These are phyloP conservation scores for Komagataella kurtzmanii DNA, from an alignment of 805 yeast genomes.

Conservation along the genomic window DNA sequence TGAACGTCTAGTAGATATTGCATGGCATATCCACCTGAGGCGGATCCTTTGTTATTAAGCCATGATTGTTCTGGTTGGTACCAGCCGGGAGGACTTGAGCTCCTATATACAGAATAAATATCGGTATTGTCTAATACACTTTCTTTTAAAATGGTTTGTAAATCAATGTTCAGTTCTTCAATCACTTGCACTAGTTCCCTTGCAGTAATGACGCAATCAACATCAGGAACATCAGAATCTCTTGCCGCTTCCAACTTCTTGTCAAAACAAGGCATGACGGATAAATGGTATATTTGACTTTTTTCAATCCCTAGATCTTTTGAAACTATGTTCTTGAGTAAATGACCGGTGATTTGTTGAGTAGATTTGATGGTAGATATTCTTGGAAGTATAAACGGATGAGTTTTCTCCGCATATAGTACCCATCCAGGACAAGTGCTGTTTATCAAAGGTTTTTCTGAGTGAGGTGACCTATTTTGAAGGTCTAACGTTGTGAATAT, in stretches of 20 bases:
- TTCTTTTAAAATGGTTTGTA: conserved; percentile 12
- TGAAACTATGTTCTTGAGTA: conserved; percentile 43
- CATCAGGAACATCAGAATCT: conserved; percentile 54
- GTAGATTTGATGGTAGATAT: conserved; percentile 75
- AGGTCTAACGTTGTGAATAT: conserved; percentile 29
- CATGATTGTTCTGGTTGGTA: conserved; percentile 47
- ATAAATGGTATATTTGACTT: conserved; percentile 53
- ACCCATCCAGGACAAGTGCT: conserved; percentile 96
- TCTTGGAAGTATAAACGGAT: conserved; percentile 64
- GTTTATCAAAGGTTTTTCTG: conserved; percentile 40
- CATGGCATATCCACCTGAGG: conserved; percentile 83
- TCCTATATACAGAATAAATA: conserved; percentile 8
- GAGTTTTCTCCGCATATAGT: conserved; percentile 89
- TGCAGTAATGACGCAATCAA: conserved; percentile 91
- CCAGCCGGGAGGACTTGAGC: conserved; percentile 47
- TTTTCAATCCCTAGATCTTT: conserved; percentile 15
- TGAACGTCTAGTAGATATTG: conserved; percentile 40
- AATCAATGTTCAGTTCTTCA: conserved; percentile 33
- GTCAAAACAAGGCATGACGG: conserved; percentile 95
- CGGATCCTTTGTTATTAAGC: conserved; percentile 65
- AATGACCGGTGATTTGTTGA: conserved; percentile 81
- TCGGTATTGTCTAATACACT: conserved; percentile 6
- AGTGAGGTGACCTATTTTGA: conserved; percentile 4
- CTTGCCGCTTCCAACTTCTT: conserved; percentile 92
- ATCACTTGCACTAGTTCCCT: conserved; percentile 69